Evolutionary conservation across 1,284 basidiomycete species (phyloP), one percentile per base, ranked within the genome.

Genomic region (Melampsora larici-populina): DNA sequence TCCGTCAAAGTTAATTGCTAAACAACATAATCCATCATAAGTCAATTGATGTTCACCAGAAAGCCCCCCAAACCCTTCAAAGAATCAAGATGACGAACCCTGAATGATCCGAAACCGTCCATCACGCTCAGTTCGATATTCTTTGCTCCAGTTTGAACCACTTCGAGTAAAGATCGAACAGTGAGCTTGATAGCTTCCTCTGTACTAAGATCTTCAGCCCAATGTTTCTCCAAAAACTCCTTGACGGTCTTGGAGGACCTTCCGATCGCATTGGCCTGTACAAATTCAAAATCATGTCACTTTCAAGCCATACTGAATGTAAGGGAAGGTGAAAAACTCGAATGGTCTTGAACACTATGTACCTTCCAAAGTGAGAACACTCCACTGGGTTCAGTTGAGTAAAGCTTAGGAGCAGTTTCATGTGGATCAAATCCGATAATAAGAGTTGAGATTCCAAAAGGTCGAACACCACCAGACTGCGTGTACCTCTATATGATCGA

Each of bases 341-440:
- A 13, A 43, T 43, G 13, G 58, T 46, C 15, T 33, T 26, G 60
- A 18, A 17, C 9, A 15, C 18, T 8, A 81, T 88, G 66, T 76
- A 92, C 94, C 90, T 99, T 99, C 97, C 97, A 99, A 31, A 94
- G 94, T 79, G 92, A 95, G 85, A 95, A 97, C 82, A 98, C 99
- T 33, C 97, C 97, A 82, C 92, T 93, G 0, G 97, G 97, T 84
- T 99, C 97, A 21, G 97, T 99, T 85, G 94, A 92, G 85, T 98
- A 99, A 63, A 99, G 86, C 78, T 91, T 90, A 60, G 97, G 97
- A 79, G 87, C 88, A 48, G 87, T 88, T 83, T 97, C 95, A 84
- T 97, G 88, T 33, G 94, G 94, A 84, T 99, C 96, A 83, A 99
- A 99, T 62, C 97, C 97, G 80, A 97, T 90, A 80, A 99, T 93